These are phyloP conservation scores for Ceratonia siliqua DNA, from an alignment of 306 rosid species.

Conservation along the genomic window DNA sequence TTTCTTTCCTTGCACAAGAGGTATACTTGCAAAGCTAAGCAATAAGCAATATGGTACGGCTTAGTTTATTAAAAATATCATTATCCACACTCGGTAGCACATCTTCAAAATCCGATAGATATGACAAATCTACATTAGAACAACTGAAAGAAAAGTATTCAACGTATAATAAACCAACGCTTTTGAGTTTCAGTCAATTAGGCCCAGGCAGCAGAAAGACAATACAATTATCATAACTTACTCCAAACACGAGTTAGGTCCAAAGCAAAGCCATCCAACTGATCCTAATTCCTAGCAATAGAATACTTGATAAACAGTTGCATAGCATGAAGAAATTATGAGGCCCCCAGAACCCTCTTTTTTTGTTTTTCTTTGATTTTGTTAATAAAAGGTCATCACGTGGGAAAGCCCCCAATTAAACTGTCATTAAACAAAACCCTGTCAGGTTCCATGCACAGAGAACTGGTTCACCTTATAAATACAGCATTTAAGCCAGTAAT, in stretches of 20 bases:
- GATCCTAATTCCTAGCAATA: constrained; percentile 34
- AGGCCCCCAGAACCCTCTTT: neutral
- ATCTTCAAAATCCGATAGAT: neutral
- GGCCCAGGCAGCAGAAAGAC: constrained; percentile 14
- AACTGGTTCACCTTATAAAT: constrained; percentile 29
- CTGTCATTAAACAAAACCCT: neutral
- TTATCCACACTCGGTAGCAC: neutral
- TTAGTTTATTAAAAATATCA: neutral
- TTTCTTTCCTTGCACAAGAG: neutral
- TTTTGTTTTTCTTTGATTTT: constrained; percentile 3
- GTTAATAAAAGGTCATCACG: constrained; percentile 9
- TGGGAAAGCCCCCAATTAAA: constrained; percentile 19
- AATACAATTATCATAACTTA: constrained; percentile 4
- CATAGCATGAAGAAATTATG: neutral
- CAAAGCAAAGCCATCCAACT: constrained; percentile 27
- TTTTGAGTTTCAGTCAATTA: neutral
- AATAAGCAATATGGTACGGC: neutral
- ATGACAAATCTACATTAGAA: constrained; percentile 13
- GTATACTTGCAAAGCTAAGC: neutral
- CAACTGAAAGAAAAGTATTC: neutral
- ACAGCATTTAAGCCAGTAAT: constrained; percentile 25
- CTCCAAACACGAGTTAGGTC: constrained; percentile 26
- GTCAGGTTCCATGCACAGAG: neutral
- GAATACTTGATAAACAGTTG: constrained; percentile 22
- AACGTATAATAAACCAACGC: neutral